Base-by-base conservation (phyloP, 2,329 filamentous ascomycete genomes). In the Cladosporium halotolerans region DNA sequence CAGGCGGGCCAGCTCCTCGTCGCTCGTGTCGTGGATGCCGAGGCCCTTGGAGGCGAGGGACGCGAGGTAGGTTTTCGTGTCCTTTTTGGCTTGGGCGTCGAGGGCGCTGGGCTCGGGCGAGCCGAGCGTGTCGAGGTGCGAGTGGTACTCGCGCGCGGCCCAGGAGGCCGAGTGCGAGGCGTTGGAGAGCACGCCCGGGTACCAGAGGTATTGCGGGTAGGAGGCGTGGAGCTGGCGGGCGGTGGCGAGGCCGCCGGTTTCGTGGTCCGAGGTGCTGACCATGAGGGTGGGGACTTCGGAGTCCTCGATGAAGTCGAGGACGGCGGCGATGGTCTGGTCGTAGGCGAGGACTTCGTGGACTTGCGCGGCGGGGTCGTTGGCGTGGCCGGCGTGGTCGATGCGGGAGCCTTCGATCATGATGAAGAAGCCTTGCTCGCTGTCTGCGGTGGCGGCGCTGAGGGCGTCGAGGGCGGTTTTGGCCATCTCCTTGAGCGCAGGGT, bases 401-500 rank as follows among this genome's bases (percentile, higher is more conserved):
- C 93, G 81, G 63, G 89, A 95, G 4, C 91, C 93, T 71, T 99
- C 93, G 57, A 99, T 95, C 92, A 99, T 96, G 62, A 99, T 77
- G 73, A 99, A 99, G 77, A 97, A 99, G 4, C 93, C 93, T 70
- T 95, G 84, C 40, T 97, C 89, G 57, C 82, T 89, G 65, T 91
- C 78, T 65, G 81, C 78, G 0, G 93, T 96, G 0, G 91, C 93
- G 55, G 84, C 83, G 57, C 86, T 86, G 19, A 99, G 80, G 1
- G 88, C 84, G 11, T 79, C 82, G 57, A 99, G 76, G 1, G 93
- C 92, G 13, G 88, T 89, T 61, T 80, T 79, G 8, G 92, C 83
- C 90, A 96, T 97, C 71, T 96, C 91, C 66, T 88, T 87, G 39
- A 99, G 76, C 13, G 89, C 92, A 3, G 93, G 93, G 66, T 96